Conservation (phyloP, 495 filamentous ascomycete genomes). For the Penicillium soppii region DNA sequence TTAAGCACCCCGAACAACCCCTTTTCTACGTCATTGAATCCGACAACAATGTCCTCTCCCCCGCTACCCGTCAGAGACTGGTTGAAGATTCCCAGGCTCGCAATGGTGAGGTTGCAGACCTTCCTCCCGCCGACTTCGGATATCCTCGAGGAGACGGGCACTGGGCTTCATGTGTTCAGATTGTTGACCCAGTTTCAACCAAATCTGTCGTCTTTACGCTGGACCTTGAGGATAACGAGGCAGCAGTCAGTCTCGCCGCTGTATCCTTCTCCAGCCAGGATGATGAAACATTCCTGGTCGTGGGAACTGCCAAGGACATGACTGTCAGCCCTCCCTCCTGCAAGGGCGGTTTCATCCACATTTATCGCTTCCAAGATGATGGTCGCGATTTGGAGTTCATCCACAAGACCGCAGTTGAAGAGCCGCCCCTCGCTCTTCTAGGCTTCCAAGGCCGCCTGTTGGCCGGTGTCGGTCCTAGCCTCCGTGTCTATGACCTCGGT, state of each 20-base stretch:
- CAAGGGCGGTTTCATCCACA: constrained; percentile 80
- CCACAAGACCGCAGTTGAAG: constrained; percentile 89
- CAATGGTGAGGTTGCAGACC: constrained; percentile 66
- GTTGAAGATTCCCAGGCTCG: constrained; percentile 62
- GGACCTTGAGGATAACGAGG: constrained; percentile 86
- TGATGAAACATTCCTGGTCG: constrained; percentile 84
- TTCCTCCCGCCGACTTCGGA: constrained; percentile 85
- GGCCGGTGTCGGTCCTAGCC: constrained; percentile 76
- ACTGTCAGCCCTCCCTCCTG: constrained; percentile 70
- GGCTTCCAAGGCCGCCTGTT: constrained; percentile 89
- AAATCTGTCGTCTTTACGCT: constrained; percentile 72
- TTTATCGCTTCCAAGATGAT: constrained; percentile 87
- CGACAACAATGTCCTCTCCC: constrained; percentile 83
- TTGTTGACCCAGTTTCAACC: constrained; percentile 78
- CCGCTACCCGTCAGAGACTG: constrained; percentile 67
- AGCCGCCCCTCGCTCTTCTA: constrained; percentile 83
- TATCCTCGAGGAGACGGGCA: constrained; percentile 78
- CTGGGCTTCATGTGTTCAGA: constrained; percentile 93
- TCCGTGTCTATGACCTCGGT: constrained; percentile 88
- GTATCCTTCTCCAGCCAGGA: constrained; percentile 86
- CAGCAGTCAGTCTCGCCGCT: constrained; percentile 79
- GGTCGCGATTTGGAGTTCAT: constrained; percentile 88
- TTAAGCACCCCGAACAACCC: constrained; percentile 83
- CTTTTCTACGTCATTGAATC: constrained; percentile 92
- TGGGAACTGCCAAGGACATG: constrained; percentile 93